Evolutionary conservation across 2,329 filamentous ascomycete species (phyloP).

Genomic region (Calycina marina): DNA sequence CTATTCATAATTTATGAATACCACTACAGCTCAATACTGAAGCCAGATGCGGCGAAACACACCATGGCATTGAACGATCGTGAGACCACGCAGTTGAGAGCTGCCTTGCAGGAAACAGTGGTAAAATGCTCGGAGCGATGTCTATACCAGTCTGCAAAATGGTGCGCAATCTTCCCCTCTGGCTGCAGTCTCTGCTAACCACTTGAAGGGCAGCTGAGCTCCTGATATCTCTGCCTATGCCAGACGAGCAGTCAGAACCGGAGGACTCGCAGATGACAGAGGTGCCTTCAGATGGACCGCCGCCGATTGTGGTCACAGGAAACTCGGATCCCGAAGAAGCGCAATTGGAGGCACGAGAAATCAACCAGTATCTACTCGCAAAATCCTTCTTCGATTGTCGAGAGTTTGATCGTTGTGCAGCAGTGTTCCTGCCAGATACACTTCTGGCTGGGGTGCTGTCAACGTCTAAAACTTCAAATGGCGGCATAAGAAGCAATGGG

Average conservation of each 20-base stretch:
- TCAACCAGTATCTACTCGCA: conserved; percentile 73
- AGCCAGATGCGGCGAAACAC: too few relatives aligned
- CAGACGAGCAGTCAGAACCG: conserved; percentile 35
- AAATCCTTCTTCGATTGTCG: conserved; percentile 92
- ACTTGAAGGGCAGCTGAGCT: conserved; percentile 75
- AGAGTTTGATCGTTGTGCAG: conserved; percentile 86
- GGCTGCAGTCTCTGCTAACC: conserved; percentile 7
- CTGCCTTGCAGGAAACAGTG: conserved; percentile 69
- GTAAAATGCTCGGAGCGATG: conserved; percentile 88
- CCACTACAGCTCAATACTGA: too few relatives aligned
- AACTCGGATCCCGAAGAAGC: conserved; percentile 60
- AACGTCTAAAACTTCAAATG: conserved; percentile 31
- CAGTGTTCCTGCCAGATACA: conserved; percentile 74
- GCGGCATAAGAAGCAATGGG: conserved; percentile 45
- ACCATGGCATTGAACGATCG: conserved; percentile 31
- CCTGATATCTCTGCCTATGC: conserved; percentile 59
- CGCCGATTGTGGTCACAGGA: conserved; percentile 34
- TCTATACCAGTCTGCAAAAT: conserved; percentile 93
- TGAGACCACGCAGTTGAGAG: conserved; percentile 38
- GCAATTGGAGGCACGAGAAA: conserved; percentile 61
- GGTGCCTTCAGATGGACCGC: conserved; percentile 32
- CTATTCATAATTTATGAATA: too few relatives aligned
- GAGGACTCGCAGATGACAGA: conserved; percentile 45
- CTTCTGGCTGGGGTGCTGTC: conserved; percentile 53
- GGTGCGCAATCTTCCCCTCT: conserved; percentile 35